A percentile compares a stretch with the other conserved stretches of the same genome.
Evolutionary conservation across 768 basidiomycete species (phyloP).

Genomic region (Panaeolus cyanescens): DNA sequence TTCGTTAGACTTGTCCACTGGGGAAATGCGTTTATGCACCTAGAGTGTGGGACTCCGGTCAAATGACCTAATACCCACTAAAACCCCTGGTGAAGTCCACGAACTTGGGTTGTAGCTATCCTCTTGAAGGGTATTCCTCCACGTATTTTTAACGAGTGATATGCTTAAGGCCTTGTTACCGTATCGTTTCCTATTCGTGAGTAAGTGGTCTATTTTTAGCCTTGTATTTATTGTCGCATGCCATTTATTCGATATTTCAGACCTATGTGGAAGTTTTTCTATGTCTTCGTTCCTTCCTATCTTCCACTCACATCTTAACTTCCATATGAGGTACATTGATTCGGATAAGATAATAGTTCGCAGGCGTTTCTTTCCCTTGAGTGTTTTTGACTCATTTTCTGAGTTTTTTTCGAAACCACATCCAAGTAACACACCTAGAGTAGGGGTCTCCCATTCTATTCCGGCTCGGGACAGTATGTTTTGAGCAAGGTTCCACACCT

Average conservation of each 20-base stretch:
- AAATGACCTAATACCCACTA: conserved; percentile 22
- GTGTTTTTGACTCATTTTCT: too few species aligned
- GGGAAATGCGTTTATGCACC: conserved; percentile 1
- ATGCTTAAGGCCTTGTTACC: conserved; percentile 2
- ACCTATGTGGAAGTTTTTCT: background rate
- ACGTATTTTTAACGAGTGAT: conserved; percentile 7
- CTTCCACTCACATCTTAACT: conserved; percentile 5
- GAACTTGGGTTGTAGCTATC: conserved; percentile 4
- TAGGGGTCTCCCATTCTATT: too few species aligned
- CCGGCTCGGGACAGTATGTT: too few species aligned
- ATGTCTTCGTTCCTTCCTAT: background rate
- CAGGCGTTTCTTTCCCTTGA: too few species aligned
- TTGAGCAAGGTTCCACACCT: too few species aligned
- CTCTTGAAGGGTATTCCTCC: conserved; percentile 6
- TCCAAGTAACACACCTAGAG: too few species aligned
- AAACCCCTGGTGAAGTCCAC: conserved; percentile 17
- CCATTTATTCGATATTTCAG: conserved; percentile 21
- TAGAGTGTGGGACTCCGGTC: background rate
- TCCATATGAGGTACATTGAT: conserved; percentile 8
- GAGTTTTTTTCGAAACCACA: too few species aligned
- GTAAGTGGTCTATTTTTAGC: conserved; percentile 16
- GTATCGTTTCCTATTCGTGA: background rate
- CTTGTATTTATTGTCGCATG: conserved; percentile 13
- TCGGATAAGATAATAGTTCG: too few species aligned
- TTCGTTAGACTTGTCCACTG: too few species aligned